Evolutionary conservation across 768 basidiomycete genomes (phyloP), one percentile per base, ranked within the genome.

Genomic region (Antrodiella citrinella): DNA sequence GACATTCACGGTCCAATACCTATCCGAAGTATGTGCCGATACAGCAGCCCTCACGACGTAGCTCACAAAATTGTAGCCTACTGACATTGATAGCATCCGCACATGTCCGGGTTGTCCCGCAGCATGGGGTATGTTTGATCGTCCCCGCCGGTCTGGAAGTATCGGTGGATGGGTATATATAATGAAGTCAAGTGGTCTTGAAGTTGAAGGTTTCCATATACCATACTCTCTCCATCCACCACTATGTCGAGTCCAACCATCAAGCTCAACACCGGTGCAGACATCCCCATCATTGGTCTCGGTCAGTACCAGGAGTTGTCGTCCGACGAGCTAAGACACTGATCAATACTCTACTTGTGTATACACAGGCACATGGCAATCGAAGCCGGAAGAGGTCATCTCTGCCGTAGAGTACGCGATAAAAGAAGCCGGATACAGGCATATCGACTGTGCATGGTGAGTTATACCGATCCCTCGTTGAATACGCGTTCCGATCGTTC

Each of bases 351-450:
- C n/a, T n/a, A n/a, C n/a, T n/a, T 26, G 23, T 42, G 26, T 7
- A 63, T 67, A n/a, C n/a, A 47, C 45, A 84, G 88, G 88, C 13
- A 91, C 91, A 13, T 91, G 87, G 87, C 82, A 87, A 65, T 81
- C 84, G 40, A 76, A 80, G 55, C 72, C 84, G 2, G 83, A 84
- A 45, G 82, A 90, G 55, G 89, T 88, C 26, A 68, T 70, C 11
- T 56, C 69, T 38, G 91, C 91, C 2, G 91, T 94, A 22, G 73
- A 75, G 49, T 75, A 77, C 56, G 90, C 90, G 1, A 66, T 94
- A 54, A 84, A 82, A 54, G 77, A 79, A 50, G 73, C 66, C 26
- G 90, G 90, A 10, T 91, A 91, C 69, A 75, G 76, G 64, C 89
- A 81, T 62, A 81, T 84, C 55, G 85, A 85, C 65, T 86, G 82